Evolutionary conservation across 495 filamentous ascomycete genomes (phyloP).

Genomic region (Friedmanniomyces endolithicus): DNA sequence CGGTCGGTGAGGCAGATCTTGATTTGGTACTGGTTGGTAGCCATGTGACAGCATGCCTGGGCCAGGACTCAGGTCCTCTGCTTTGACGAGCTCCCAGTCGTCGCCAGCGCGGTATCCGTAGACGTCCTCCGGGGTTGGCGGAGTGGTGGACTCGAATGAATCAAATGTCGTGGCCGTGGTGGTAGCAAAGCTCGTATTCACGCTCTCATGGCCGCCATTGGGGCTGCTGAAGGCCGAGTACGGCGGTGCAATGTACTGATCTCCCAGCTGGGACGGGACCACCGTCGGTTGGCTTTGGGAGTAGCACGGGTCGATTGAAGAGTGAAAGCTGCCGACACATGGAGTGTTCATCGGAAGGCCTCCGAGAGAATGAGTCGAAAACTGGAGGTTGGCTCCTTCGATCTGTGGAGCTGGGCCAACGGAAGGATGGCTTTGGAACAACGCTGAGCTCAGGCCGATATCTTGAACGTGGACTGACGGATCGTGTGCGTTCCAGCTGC

Average conservation of each 20-base stretch:
- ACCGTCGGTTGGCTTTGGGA: constrained; percentile 1
- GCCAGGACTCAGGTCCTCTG: not conserved
- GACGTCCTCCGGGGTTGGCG: not conserved
- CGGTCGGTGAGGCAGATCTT: not conserved
- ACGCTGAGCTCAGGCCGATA: not conserved
- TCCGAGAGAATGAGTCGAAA: not conserved
- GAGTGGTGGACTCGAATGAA: not conserved
- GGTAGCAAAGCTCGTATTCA: not conserved
- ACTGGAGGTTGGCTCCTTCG: not conserved
- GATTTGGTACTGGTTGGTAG: not conserved
- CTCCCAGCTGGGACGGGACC: constrained; percentile 12
- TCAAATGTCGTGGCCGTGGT: not conserved
- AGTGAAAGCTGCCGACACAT: not conserved
- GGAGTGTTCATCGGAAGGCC: not conserved
- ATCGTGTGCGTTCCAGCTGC: not conserved
- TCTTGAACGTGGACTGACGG: not conserved
- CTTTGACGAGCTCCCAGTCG: not conserved
- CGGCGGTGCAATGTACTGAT: not conserved
- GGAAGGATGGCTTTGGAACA: not conserved
- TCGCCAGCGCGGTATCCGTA: not conserved
- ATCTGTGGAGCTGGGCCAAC: not conserved
- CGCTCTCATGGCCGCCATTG: not conserved
- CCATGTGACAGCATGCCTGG: not conserved
- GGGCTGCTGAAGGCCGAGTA: constrained; percentile 2
- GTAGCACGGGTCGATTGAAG: not conserved